Evolutionary conservation across 1,139 yeast species (phyloP).

Genomic region (Lodderomyces metapsilosis): DNA sequence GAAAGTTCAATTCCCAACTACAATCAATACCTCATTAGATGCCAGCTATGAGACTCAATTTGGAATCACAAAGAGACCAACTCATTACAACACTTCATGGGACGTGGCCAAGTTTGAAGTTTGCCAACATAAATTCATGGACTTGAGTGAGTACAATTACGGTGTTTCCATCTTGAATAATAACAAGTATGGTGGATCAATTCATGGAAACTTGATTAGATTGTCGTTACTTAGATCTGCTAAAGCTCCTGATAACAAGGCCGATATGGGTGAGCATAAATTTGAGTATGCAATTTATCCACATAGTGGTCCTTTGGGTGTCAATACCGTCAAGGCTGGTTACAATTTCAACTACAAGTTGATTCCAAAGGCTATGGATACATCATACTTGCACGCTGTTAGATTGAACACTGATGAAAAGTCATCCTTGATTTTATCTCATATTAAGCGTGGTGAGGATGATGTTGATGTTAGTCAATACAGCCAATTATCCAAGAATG

Average conservation of each 20-base stretch:
- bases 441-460: constrained; percentile 85
- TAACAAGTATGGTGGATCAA: constrained; percentile 86
- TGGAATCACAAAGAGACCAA: constrained; percentile 87
- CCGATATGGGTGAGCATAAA: constrained; percentile 88
- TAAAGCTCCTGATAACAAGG: constrained; percentile 86
- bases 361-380: constrained; percentile 16
- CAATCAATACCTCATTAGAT: constrained; percentile 60
- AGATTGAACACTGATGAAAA: constrained; percentile 48
- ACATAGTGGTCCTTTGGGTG: constrained; percentile 64
- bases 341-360: constrained; percentile 73
- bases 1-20: constrained; percentile 93
- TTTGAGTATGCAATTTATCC: constrained; percentile 86
- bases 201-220: constrained; percentile 87
- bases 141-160: constrained; percentile 77
- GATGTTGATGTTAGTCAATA: constrained; percentile 53
- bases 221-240: constrained; percentile 81
- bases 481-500: constrained; percentile 31
- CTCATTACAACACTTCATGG: constrained; percentile 94
- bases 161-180: constrained; percentile 89
- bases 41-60: constrained; percentile 93
- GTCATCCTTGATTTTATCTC: constrained; percentile 57
- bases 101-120: constrained; percentile 96
- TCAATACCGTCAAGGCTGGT: constrained; percentile 70
- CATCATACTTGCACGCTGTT: constrained; percentile 24
- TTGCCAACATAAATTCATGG: constrained; percentile 91